These are phyloP conservation scores for Wickerhamomyces bovis DNA, from an alignment of 805 yeast genomes.

Conservation along the genomic window DNA sequence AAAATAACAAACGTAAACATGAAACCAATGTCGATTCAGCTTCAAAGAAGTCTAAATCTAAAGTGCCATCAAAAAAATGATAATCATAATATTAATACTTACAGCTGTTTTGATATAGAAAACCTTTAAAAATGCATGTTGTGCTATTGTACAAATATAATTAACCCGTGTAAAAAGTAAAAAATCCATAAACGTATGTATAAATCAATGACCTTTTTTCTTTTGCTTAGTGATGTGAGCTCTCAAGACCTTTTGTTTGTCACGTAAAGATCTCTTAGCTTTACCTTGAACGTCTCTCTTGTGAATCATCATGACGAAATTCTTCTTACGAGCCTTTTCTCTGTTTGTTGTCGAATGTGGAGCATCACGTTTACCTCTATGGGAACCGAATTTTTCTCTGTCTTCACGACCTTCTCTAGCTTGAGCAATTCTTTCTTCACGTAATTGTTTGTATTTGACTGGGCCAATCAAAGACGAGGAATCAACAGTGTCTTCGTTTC, in stretches of 20 bases:
- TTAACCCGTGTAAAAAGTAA: neutral
- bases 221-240: slow-evolving; percentile 90
- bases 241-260: slow-evolving; percentile 76
- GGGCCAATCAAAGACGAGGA: slow-evolving; percentile 72
- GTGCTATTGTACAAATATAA: slow-evolving; percentile 1
- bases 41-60: slow-evolving; percentile 3
- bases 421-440: slow-evolving; percentile 85
- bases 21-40: slow-evolving; percentile 6
- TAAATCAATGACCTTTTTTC: slow-evolving; percentile 61
- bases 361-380: slow-evolving; percentile 70
- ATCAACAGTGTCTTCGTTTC: slow-evolving; percentile 82
- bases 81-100: neutral
- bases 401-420: slow-evolving; percentile 91
- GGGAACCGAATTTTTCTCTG: slow-evolving; percentile 84
- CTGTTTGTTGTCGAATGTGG: slow-evolving; percentile 88
- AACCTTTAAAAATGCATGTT: neutral
- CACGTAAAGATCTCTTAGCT: slow-evolving; percentile 82
- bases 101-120: neutral
- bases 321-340: slow-evolving; percentile 97
- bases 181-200: neutral
- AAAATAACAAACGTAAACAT: slow-evolving; percentile 38
- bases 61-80: neutral
- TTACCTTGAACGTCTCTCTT: slow-evolving; percentile 93
- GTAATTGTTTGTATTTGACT: slow-evolving; percentile 66
- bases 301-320: slow-evolving; percentile 97